Conservation (phyloP, 371 early-diverging fungal species). For the Nematocida major region DNA sequence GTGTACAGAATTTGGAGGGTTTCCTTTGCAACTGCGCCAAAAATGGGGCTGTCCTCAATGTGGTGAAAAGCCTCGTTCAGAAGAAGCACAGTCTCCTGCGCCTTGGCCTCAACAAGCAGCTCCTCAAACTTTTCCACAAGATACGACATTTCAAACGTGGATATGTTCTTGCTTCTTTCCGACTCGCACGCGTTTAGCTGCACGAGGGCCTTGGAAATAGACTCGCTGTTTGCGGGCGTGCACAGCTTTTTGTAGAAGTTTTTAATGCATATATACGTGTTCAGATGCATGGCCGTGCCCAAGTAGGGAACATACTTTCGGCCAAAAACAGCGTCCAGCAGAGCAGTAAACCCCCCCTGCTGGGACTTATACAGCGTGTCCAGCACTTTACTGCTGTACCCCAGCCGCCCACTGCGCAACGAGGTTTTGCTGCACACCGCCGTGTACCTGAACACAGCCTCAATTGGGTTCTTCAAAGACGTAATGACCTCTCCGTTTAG, state of each 20-base stretch:
- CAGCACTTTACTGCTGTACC: background rate
- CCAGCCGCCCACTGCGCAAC: background rate
- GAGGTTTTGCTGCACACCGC: background rate
- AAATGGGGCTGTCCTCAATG: background rate
- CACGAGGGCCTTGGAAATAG: background rate
- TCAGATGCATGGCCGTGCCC: constrained; percentile 1
- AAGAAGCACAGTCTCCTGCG: background rate
- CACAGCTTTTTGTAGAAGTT: background rate
- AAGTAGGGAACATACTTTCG: background rate
- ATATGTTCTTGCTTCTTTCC: background rate
- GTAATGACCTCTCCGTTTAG: constrained; percentile 23
- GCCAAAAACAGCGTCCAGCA: constrained; percentile 2
- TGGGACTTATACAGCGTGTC: background rate
- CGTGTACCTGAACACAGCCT: constrained; percentile 20
- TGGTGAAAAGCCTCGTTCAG: background rate
- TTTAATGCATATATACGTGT: background rate
- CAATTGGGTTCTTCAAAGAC: background rate
- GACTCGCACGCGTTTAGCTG: background rate
- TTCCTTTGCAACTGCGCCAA: background rate
- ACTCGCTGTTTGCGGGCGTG: background rate
- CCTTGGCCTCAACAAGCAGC: background rate
- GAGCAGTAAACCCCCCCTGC: background rate
- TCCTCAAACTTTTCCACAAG: background rate
- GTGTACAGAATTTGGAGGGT: background rate
- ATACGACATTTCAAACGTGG: background rate